Evolutionary conservation across 345 rosid species (phyloP).

Genomic region (Hypericum perforatum): DNA sequence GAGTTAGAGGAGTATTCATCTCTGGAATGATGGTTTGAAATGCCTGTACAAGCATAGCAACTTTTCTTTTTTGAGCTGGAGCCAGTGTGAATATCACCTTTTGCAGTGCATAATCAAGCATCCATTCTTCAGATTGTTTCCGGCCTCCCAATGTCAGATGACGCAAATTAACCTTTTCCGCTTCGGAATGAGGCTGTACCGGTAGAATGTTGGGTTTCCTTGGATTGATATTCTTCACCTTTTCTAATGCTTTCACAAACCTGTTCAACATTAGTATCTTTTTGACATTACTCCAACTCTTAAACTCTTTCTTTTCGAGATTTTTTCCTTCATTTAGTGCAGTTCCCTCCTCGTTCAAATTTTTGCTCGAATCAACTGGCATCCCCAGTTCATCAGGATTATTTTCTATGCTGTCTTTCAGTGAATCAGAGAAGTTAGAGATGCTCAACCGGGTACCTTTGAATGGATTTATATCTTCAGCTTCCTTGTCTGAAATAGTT

Average conservation of each 20-base stretch:
- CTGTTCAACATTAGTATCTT: conserved; percentile 58
- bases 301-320: conserved; percentile 34
- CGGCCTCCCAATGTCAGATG: neutral
- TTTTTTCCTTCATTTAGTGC: conserved; percentile 21
- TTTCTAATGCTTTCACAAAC: conserved; percentile 72
- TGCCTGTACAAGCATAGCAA: conserved; percentile 7
- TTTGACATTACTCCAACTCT: conserved; percentile 77
- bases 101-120: conserved; percentile 10
- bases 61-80: conserved; percentile 10
- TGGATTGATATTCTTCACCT: conserved; percentile 43
- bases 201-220: conserved; percentile 31
- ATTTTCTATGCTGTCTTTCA: conserved; percentile 3
- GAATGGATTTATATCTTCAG: conserved; percentile 16
- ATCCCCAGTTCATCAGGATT: conserved; percentile 13
- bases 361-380: conserved; percentile 2
- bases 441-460: conserved; percentile 22
- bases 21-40: conserved; percentile 20
- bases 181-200: conserved; percentile 23
- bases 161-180: conserved; percentile 2
- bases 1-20: conserved; percentile 15
- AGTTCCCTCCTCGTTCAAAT: conserved; percentile 20
- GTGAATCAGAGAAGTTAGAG: conserved; percentile 18
- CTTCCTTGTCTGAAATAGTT: conserved; percentile 29
- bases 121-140: conserved; percentile 8
- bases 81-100: conserved; percentile 4